These are phyloP conservation scores for Lyophyllum semitale DNA, from an alignment of 768 basidiomycete genomes.

Conservation along the genomic window DNA sequence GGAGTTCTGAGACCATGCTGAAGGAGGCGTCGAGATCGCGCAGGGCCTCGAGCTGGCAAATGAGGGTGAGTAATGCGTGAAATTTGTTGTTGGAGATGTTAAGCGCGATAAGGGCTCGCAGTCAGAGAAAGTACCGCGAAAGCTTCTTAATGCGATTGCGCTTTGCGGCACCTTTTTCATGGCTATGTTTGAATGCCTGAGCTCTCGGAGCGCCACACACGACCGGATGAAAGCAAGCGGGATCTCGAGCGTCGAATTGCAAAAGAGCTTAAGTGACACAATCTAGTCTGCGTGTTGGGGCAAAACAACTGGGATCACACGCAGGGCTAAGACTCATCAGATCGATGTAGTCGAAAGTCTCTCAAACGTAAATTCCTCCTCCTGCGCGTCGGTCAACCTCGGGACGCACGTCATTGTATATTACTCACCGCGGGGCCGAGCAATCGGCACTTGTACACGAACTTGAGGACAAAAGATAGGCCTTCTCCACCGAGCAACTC, in stretches of 20 bases:
- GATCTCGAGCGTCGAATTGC: constrained; percentile 95
- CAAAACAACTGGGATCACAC: constrained; percentile 85
- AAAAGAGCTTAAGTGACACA: constrained; percentile 81
- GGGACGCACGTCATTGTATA: neutral
- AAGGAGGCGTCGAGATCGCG: constrained; percentile 92
- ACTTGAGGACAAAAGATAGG: constrained; percentile 83
- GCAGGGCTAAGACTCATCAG: constrained; percentile 77
- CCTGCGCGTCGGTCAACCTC: constrained; percentile 38
- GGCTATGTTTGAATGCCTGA: constrained; percentile 87
- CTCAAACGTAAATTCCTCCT: constrained; percentile 70
- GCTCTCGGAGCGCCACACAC: constrained; percentile 79
- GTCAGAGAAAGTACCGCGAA: constrained; percentile 80
- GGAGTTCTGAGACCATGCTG: constrained; percentile 83
- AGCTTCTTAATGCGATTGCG: constrained; percentile 84
- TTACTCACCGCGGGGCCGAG: constrained; percentile 61
- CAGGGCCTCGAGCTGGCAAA: constrained; percentile 73
- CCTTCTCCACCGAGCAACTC: constrained; percentile 79
- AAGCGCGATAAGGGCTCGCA: constrained; percentile 70
- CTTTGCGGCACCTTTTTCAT: constrained; percentile 91
- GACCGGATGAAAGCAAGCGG: constrained; percentile 95
- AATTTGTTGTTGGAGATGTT: constrained; percentile 98
- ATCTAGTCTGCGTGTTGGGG: constrained; percentile 86
- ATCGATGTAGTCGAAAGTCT: constrained; percentile 78
- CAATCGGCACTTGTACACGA: constrained; percentile 82
- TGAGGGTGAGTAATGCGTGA: constrained; percentile 66